Evolutionary conservation across 2,329 filamentous ascomycete species (phyloP), one percentile per base, ranked within the genome.

Genomic region (Aureobasidium melanogenum): DNA sequence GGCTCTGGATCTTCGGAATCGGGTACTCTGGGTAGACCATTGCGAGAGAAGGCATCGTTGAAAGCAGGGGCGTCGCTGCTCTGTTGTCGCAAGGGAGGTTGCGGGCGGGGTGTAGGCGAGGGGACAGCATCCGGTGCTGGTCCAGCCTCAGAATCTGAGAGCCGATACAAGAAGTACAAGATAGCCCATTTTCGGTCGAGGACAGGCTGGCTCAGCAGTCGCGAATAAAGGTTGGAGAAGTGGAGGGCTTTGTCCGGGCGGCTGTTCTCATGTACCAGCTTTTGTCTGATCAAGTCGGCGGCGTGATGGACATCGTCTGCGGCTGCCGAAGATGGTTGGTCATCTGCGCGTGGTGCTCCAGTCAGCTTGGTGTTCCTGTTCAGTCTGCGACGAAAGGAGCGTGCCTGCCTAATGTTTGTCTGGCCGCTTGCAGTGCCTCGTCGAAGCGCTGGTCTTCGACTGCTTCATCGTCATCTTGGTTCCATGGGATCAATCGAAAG

Each of bases 161-260:
- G 82, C 68, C 90, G 86, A 72, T 94, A 88, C 44, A 99, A 83
- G 44, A 99, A 85, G 72, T 95, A 95, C 22, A 99, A 80, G 66
- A 99, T 97, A 3, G 89, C 91, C 91, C 92, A 97, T 82, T 99
- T 99, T 74, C 96, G 89, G 69, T 89, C 88, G 47, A 99, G 81
- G 6, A 97, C 92, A 0, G 92, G 92, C 66, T 97, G 85, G n/a
- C 90, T 89, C 28, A 97, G 80, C 19, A 99, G 82, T 61, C 91
- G 84, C 36, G 90, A 91, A 75, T 97, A 96, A 30, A 99, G 82
- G 70, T 96, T 95, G 26, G 91, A 88, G 75, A 97, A 96, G 64
- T 87, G 84, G 22, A 93, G 80, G 3, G 92, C 91, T 74, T 92
- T 84, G 68, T 84, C 85, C 24, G 80, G 88, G 65, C 83, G 88